These are phyloP conservation scores for Nelumbo lutea DNA, from an alignment of 164 flowering plant species.

Conservation along the genomic window DNA sequence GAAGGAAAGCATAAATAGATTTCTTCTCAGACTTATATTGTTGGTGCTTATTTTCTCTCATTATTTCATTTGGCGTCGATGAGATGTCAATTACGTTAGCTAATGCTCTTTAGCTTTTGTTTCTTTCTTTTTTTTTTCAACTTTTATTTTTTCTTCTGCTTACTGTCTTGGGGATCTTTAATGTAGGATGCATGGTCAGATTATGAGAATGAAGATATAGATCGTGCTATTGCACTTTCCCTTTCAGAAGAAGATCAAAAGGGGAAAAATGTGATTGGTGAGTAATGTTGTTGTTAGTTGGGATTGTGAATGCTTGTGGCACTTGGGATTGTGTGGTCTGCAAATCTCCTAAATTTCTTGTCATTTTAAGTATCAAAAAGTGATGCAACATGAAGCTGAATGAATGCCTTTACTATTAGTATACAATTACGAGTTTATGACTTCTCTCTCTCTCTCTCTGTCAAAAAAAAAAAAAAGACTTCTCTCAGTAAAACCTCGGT, in stretches of 20 bases:
- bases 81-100: background rate
- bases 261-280: constrained; percentile 58
- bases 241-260: constrained; percentile 67
- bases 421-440: too few species aligned
- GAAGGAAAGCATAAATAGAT: background rate
- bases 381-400: background rate
- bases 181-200: constrained; percentile 57
- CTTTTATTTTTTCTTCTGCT: background rate
- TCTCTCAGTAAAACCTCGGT: too few species aligned
- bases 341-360: too few species aligned
- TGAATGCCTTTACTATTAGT: background rate
- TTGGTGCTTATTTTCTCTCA: background rate
- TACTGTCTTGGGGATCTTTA: constrained; percentile 9
- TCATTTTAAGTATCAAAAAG: background rate
- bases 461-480: too few species aligned
- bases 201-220: constrained; percentile 69
- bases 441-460: too few species aligned
- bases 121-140: constrained; percentile 3
- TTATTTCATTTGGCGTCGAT: background rate
- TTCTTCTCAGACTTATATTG: too few species aligned
- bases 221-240: constrained; percentile 78
- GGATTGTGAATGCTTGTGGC: constrained; percentile 1
- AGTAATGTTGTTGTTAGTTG: constrained; percentile 12
- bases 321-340: background rate
- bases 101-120: background rate